phyloP scores from a whole-genome alignment of 208 protist species.

The Crithidia mellificae region DNA sequence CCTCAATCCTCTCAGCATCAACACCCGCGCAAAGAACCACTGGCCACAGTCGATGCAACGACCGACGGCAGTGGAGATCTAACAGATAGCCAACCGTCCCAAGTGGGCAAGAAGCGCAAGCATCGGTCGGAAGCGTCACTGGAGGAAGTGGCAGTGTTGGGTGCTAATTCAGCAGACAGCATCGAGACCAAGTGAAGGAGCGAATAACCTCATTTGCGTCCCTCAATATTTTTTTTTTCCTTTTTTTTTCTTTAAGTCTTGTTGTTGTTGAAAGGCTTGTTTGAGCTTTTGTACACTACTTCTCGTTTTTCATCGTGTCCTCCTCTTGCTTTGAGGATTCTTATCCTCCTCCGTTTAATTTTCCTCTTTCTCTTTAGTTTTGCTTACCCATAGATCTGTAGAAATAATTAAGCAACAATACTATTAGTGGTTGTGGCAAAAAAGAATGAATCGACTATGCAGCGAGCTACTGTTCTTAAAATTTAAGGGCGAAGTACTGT shows the following conservation, averaged over 20 bases:
- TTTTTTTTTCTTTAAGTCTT: too few species aligned
- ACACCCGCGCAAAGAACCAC: not conserved
- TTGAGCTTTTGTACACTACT: constrained; percentile 10
- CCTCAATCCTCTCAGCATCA: not conserved
- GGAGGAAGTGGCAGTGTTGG: constrained; percentile 11
- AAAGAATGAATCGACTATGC: not conserved
- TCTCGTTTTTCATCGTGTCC: not conserved
- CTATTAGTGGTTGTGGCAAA: constrained; percentile 2
- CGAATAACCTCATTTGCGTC: too few species aligned
- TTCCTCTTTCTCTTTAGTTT: constrained; percentile 10
- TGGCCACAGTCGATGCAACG: not conserved
- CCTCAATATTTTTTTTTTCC: too few species aligned
- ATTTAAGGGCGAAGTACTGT: too few species aligned
- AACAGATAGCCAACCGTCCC: not conserved
- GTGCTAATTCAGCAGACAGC: not conserved
- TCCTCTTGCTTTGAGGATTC: not conserved
- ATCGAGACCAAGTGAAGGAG: not conserved
- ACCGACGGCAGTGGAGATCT: not conserved
- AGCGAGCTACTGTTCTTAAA: too few species aligned
- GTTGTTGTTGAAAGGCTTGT: too few species aligned
- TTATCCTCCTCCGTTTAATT: not conserved
- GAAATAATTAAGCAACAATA: too few species aligned
- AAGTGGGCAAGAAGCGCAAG: not conserved
- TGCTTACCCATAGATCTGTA: constrained; percentile 9
- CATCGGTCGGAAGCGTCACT: constrained; percentile 1